Evolutionary conservation across 768 basidiomycete species (phyloP), one percentile per base, ranked within the genome.

Genomic region (Lactarius trivialis): DNA sequence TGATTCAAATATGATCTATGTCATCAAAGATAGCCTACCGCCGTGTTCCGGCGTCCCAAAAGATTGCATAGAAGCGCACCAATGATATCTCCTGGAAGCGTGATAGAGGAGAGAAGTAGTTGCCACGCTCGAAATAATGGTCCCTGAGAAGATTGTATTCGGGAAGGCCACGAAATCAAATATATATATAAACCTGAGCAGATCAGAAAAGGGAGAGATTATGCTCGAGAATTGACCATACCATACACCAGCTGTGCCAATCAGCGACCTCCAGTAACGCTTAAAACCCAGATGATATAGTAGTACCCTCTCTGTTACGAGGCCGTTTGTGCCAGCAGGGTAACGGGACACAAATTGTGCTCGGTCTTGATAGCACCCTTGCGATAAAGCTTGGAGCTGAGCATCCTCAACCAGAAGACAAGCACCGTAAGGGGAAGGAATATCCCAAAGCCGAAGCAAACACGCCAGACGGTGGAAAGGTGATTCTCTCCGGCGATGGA

Each of bases 241-340:
- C 88, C 87, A 90, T 49, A 86, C 84, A 17, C 86, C 86, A 61
- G 81, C 83, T 5, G 86, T 91, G 9, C 89, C 89, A 57, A 88
- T 82, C 19, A 91, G 73, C 5, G 82, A 51, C 63, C 73, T 81
- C 88, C 88, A 89, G 71, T 89, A 90, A 26, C 79, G 74, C 69
- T 78, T 82, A 52, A 86, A 1, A 12, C 83, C 80, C 26, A 89
- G 76, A 60, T 64, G 61, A 69, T 89, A 89, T 7, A 86, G 88
- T 19, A 87, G 88, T 19, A 87, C 84, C 19, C 68, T 76, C 28
- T 70, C 83, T 85, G 56, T 6, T 28, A 56, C 19, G 34, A 33
- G 8, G 24, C 28, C 24, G 12, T 24, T 26, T 36, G 33, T 37
- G 45, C 62, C 34, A 56, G 28, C 26, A 34, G 43, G 9, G 37